Evolutionary conservation across 768 basidiomycete species (phyloP).

Genomic region (Mycena leptocephala): DNA sequence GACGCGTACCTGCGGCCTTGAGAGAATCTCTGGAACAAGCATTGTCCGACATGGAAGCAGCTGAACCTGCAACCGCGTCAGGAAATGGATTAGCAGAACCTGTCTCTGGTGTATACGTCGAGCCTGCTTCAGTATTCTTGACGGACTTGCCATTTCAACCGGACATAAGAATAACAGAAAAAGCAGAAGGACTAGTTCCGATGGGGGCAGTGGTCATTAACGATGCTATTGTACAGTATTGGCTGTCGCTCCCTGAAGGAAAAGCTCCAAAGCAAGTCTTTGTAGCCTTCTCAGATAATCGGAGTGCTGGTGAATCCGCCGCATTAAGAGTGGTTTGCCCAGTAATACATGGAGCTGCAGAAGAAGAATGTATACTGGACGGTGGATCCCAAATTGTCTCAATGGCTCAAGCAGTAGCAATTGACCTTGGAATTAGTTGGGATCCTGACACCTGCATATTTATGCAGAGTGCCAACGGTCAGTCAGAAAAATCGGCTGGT

Average conservation of each 20-base stretch:
- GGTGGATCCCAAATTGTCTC: too few species aligned
- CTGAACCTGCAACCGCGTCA: too few species aligned
- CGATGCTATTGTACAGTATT: conserved; percentile 21
- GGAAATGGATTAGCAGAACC: too few species aligned
- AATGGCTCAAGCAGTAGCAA: too few species aligned
- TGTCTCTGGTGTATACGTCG: too few species aligned
- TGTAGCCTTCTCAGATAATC: too few species aligned
- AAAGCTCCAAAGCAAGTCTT: background rate
- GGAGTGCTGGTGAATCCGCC: too few species aligned
- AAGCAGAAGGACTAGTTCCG: conserved; percentile 23
- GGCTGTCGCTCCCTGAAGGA: too few species aligned
- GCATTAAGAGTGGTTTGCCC: too few species aligned
- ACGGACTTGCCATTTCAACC: background rate
- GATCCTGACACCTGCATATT: background rate
- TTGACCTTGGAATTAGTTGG: too few species aligned
- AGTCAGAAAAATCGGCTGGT: background rate
- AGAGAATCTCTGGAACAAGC: background rate
- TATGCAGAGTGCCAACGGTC: conserved; percentile 15
- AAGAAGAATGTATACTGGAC: too few species aligned
- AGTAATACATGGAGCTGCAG: too few species aligned
- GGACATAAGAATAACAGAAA: background rate
- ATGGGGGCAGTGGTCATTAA: conserved; percentile 38
- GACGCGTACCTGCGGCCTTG: background rate
- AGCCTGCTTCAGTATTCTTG: background rate
- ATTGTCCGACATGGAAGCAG: background rate